phyloP scores from a whole-genome alignment of 768 basidiomycete genomes.

The Boletellus sp. region DNA sequence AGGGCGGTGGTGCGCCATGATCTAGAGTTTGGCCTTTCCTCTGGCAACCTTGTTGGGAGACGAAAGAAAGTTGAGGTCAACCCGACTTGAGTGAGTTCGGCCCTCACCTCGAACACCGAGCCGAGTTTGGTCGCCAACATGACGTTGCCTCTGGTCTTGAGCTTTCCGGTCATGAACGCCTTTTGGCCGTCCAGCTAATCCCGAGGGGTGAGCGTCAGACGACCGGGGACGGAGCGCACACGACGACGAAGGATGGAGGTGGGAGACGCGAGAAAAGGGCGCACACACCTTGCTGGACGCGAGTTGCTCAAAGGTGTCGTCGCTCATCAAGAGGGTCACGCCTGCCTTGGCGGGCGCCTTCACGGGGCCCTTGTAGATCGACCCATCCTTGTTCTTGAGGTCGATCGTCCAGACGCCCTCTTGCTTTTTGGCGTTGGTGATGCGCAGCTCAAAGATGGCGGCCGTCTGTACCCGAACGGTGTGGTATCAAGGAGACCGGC shows the following conservation, averaged over 20 bases:
- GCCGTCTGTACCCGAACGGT: constrained; percentile 53
- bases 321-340: constrained; percentile 75
- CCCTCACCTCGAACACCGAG: constrained; percentile 67
- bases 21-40: constrained; percentile 42
- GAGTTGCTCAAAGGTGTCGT: constrained; percentile 70
- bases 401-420: constrained; percentile 88
- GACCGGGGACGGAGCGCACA: not conserved
- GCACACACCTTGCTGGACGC: constrained; percentile 63
- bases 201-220: not conserved
- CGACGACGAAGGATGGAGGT: not conserved
- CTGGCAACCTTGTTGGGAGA: constrained; percentile 27
- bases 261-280: not conserved
- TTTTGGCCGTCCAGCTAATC: constrained; percentile 82
- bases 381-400: constrained; percentile 72
- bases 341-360: constrained; percentile 60
- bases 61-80: not conserved
- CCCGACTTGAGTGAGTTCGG: not conserved
- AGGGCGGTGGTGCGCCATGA: not conserved
- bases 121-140: constrained; percentile 94
- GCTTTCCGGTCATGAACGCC: constrained; percentile 92
- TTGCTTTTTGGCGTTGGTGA: constrained; percentile 70
- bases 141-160: constrained; percentile 90
- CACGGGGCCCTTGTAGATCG: constrained; percentile 64
- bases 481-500: not conserved
- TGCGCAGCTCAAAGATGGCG: constrained; percentile 81